Evolutionary conservation across 176 grass and related monocot species (phyloP), one percentile per base, ranked within the genome.

Genomic region (Zizania latifolia): DNA sequence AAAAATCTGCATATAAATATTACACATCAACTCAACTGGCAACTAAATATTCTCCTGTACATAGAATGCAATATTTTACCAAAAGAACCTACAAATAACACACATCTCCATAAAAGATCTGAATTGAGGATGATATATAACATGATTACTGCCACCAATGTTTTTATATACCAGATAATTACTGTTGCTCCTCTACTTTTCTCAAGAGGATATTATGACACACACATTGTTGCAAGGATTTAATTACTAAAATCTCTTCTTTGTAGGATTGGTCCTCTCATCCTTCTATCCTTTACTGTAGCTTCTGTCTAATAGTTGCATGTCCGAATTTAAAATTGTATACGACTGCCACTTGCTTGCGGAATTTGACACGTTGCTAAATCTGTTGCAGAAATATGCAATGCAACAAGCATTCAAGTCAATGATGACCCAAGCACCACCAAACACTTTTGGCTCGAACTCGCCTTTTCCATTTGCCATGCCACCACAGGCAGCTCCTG

Each of bases 401-500:
- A 72, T 97, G 71, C 71, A 97, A 40, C 94, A 97, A 89, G 91
- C 89, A 77, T 85, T 97, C 44, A 97, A 92, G 55, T 87, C 90
- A 59, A 93, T 97, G 94, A 97, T 97, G 94, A 77, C 78, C 67
- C 90, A 93, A 53, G 37, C 90, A 76, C 82, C 86, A 70, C 71
- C 79, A 76, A 78, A 77, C 78, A 93, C 78, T 33, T 97, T 93
- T 83, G 66, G 85, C 19, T 61, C 72, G 10, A 89, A 84, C 73
- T 78, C 70, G 27, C 86, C 88, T 26, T 97, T 97, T 75, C 90
- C 90, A 36, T 93, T 97, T 83, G 61, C 84, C 55, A n/a, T n/a
- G n/a, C n/a, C n/a, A n/a, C n/a, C n/a, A n/a, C n/a, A n/a, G n/a
- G n/a, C n/a, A n/a, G n/a, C n/a, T n/a, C n/a, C n/a, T n/a, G n/a